Conservation (phyloP, 345 rosid species). For the Atalantia buxifolia region DNA sequence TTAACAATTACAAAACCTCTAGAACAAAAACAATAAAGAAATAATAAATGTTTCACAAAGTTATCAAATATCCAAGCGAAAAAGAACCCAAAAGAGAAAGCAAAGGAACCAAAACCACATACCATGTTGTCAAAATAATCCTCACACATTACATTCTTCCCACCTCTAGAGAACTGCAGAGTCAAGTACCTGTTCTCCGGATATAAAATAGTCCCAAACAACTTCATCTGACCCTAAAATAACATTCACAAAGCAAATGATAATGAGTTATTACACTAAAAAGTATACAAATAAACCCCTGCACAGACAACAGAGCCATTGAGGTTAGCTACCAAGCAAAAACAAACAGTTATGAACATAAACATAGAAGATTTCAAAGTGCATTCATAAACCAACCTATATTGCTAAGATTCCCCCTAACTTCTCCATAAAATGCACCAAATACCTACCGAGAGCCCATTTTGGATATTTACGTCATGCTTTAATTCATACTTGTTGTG, state of each 20-base stretch:
- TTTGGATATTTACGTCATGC: no score
- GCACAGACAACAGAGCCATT: neutral
- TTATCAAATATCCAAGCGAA: neutral
- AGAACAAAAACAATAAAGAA: neutral
- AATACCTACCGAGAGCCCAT: neutral
- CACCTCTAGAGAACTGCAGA: slow-evolving; percentile 73
- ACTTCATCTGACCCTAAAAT: slow-evolving; percentile 82
- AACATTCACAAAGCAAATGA: slow-evolving; percentile 2
- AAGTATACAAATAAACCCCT: neutral
- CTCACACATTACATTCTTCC: slow-evolving; percentile 76
- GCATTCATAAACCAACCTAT: neutral
- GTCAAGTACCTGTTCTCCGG: slow-evolving; percentile 59
- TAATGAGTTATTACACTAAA: neutral
- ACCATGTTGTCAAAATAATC: slow-evolving; percentile 69
- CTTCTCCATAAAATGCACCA: neutral
- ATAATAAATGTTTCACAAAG: neutral
- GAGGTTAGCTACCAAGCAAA: neutral
- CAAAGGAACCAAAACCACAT: slow-evolving; percentile 14
- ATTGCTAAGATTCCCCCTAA: neutral
- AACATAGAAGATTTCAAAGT: neutral
- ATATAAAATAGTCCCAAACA: slow-evolving; percentile 74
- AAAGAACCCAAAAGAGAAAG: neutral
- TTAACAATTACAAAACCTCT: neutral
- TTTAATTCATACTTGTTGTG: neutral
- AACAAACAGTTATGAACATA: neutral